Evolutionary conservation across 352 stramenopile genomes (phyloP).

Genomic region (Stephanocyclus meneghinianus): DNA sequence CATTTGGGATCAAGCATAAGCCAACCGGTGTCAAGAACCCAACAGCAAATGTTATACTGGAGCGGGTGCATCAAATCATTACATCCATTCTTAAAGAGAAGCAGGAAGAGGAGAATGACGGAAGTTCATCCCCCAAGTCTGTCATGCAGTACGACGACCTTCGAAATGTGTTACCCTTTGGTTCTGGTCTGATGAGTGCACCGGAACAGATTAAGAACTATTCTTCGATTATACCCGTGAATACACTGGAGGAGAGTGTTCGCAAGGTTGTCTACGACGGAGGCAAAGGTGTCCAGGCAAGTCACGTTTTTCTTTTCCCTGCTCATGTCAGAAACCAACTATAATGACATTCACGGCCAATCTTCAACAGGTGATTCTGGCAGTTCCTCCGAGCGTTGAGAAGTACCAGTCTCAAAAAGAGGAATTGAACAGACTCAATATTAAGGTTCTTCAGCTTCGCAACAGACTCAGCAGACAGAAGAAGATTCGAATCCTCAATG

Average conservation of each 20-base stretch:
- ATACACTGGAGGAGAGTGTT: slow-evolving; percentile 59
- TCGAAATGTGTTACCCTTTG: slow-evolving; percentile 55
- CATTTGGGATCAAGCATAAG: no score
- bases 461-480: slow-evolving; percentile 69
- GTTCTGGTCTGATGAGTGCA: slow-evolving; percentile 59
- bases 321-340: slow-evolving; percentile 7
- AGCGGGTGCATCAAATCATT: no score
- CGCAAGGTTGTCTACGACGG: slow-evolving; percentile 52
- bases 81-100: slow-evolving; percentile 5
- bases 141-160: slow-evolving; percentile 20
- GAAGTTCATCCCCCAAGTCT: slow-evolving; percentile 19
- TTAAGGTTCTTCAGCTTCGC: slow-evolving; percentile 55
- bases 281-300: slow-evolving; percentile 25
- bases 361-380: slow-evolving; percentile 46
- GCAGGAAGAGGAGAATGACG: slow-evolving; percentile 20
- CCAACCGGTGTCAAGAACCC: no score
- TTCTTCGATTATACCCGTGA: slow-evolving; percentile 48
- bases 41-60: no score
- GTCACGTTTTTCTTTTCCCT: background rate
- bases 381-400: slow-evolving; percentile 43
- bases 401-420: slow-evolving; percentile 58
- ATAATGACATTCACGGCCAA: slow-evolving; percentile 11
- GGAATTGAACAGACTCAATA: slow-evolving; percentile 55
- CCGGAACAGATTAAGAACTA: slow-evolving; percentile 46
- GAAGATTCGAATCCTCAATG: slow-evolving; percentile 65